A percentile compares a stretch with the other conserved stretches of the same genome.
phyloP scores from a whole-genome alignment of 768 basidiomycete species.

The Coprinellus micaceus region DNA sequence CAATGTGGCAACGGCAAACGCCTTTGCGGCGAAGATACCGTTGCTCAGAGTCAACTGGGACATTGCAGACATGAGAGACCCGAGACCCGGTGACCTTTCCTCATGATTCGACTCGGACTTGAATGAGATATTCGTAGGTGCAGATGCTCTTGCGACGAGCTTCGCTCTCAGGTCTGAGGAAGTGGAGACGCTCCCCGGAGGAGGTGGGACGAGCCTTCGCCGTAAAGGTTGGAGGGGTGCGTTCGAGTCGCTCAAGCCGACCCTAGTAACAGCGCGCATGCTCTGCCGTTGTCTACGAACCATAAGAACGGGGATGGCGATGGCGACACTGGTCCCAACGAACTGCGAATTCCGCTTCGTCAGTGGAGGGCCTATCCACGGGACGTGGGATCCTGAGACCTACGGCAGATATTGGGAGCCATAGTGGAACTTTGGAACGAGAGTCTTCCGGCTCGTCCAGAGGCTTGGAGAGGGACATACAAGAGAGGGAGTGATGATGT shows the following conservation, averaged over 20 bases:
- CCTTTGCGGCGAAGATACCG: constrained; percentile 55
- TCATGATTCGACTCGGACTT: constrained; percentile 22
- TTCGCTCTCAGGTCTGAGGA: constrained; percentile 6
- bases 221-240: constrained; percentile 30
- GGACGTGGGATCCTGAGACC: neutral
- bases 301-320: constrained; percentile 34
- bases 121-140: constrained; percentile 11
- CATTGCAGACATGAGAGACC: constrained; percentile 34
- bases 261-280: constrained; percentile 15
- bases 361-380: neutral
- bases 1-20: constrained; percentile 62
- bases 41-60: constrained; percentile 43
- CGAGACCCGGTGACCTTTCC: constrained; percentile 24
- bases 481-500: neutral
- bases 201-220: constrained; percentile 11
- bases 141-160: constrained; percentile 8
- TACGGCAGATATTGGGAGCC: constrained; percentile 28
- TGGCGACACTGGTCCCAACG: constrained; percentile 27
- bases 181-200: constrained; percentile 4
- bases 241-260: constrained; percentile 20
- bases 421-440: constrained; percentile 20
- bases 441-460: neutral
- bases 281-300: constrained; percentile 28
- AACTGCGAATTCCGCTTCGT: constrained; percentile 16
- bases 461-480: neutral